A percentile compares a stretch with the other conserved stretches of the same genome.
These are phyloP conservation scores for Talaromyces sp. DNA, from an alignment of 2,329 filamentous ascomycete genomes.

Conservation along the genomic window DNA sequence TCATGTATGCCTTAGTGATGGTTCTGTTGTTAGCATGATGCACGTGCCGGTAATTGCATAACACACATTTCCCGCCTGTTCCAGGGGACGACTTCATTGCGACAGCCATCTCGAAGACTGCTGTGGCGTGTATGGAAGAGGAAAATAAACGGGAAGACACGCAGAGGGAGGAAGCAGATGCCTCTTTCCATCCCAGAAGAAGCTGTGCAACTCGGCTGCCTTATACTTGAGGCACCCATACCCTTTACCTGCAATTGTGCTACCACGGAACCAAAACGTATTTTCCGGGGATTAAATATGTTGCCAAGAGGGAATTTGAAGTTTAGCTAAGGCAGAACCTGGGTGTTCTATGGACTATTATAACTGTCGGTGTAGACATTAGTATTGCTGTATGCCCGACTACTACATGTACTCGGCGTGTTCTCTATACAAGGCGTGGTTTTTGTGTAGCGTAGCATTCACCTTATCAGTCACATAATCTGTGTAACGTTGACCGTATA, in stretches of 20 bases:
- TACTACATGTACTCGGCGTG: too few relatives aligned
- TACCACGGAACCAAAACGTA: neutral
- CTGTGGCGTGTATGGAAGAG: neutral
- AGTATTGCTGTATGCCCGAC: too few relatives aligned
- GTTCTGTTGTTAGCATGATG: neutral
- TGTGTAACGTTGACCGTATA: too few relatives aligned
- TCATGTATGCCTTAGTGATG: neutral
- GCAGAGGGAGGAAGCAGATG: neutral
- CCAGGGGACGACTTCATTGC: neutral
- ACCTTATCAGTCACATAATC: too few relatives aligned
- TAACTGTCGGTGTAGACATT: neutral
- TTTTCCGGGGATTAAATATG: neutral
- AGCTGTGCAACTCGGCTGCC: neutral
- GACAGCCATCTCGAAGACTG: neutral
- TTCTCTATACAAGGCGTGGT: too few relatives aligned
- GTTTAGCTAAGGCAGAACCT: neutral
- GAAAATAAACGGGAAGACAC: neutral
- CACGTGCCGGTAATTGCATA: neutral
- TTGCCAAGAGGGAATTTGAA: neutral
- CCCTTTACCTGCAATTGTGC: neutral
- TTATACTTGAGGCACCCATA: neutral
- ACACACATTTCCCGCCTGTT: neutral
- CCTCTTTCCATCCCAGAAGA: neutral
- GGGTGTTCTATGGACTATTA: neutral
- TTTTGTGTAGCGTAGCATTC: too few relatives aligned